Evolutionary conservation across 2,329 filamentous ascomycete genomes (phyloP).

Genomic region (Fusarium temperatum): DNA sequence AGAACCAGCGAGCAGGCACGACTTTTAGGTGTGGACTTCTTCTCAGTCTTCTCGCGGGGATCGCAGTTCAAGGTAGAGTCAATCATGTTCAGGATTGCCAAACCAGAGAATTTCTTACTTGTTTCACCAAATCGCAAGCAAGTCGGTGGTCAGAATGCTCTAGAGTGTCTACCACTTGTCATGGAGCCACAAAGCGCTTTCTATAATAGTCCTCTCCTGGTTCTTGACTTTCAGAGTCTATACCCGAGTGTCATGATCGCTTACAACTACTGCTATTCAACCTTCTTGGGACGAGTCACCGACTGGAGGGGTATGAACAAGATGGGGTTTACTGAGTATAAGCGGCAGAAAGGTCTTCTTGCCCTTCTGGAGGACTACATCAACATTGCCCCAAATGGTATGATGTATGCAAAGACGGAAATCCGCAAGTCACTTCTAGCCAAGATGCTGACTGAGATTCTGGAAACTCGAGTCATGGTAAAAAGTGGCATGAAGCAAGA

Average conservation of each 20-base stretch:
- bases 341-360: constrained; percentile 77
- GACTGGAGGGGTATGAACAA: constrained; percentile 93
- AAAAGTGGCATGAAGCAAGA: constrained; percentile 96
- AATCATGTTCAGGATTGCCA: constrained; percentile 97
- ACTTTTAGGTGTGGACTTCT: constrained; percentile 93
- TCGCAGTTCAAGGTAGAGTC: constrained; percentile 99
- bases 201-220: constrained; percentile 87
- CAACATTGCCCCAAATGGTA: constrained; percentile 94
- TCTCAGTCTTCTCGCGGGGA: constrained; percentile 91
- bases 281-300: constrained; percentile 85
- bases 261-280: constrained; percentile 99
- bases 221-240: constrained; percentile 94
- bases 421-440: constrained; percentile 91
- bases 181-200: constrained; percentile 98
- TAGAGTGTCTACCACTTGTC: constrained; percentile 92
- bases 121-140: constrained; percentile 91
- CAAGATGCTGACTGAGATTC: constrained; percentile 95
- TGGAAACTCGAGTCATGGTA: constrained; percentile 97
- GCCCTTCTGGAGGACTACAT: constrained; percentile 84
- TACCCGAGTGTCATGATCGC: constrained; percentile 99
- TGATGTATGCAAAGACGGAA: constrained; percentile 89
- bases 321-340: constrained; percentile 92
- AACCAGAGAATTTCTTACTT: constrained; percentile 92
- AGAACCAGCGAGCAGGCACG: constrained; percentile 95
- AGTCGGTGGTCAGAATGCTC: constrained; percentile 90